These are phyloP conservation scores for Candida adriatica DNA, from an alignment of 805 yeast genomes.

Conservation along the genomic window DNA sequence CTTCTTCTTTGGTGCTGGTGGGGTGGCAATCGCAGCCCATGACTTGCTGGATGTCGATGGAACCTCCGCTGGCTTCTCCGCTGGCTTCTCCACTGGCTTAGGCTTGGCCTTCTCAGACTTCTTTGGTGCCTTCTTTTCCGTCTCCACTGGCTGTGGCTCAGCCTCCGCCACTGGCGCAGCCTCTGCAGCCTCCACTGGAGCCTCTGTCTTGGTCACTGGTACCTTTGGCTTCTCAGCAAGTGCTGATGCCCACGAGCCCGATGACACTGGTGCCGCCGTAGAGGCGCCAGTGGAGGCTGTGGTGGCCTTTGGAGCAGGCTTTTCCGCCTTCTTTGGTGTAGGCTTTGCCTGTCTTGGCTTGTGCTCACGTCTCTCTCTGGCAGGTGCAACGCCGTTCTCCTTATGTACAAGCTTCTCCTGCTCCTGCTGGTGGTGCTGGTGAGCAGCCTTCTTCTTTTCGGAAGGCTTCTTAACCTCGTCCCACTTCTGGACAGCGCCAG, in stretches of 20 bases:
- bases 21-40: constrained; percentile 68
- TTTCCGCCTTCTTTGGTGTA: constrained; percentile 12
- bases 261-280: constrained; percentile 13
- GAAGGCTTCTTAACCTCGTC: constrained; percentile 74
- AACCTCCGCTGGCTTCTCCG: constrained; percentile 14
- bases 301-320: constrained; percentile 7
- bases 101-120: constrained; percentile 3
- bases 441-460: constrained; percentile 46
- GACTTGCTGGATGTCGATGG: constrained; percentile 33
- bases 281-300: constrained; percentile 8
- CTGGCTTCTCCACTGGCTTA: constrained; percentile 11
- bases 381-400: constrained; percentile 13
- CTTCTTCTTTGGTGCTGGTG: constrained; percentile 28
- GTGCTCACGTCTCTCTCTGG: constrained; percentile 8
- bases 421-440: constrained; percentile 13
- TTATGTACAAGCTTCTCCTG: constrained; percentile 17
- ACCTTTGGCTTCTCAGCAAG: constrained; percentile 20
- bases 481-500: constrained; percentile 89
- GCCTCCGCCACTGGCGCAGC: background rate
- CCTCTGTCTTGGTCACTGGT: constrained; percentile 5
- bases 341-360: constrained; percentile 19
- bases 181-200: constrained; percentile 15
- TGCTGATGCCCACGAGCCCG: constrained; percentile 27
- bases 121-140: constrained; percentile 5
- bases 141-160: constrained; percentile 6